Conservation (phyloP, 75 land plant species). For the Sequoiadendron giganteum region DNA sequence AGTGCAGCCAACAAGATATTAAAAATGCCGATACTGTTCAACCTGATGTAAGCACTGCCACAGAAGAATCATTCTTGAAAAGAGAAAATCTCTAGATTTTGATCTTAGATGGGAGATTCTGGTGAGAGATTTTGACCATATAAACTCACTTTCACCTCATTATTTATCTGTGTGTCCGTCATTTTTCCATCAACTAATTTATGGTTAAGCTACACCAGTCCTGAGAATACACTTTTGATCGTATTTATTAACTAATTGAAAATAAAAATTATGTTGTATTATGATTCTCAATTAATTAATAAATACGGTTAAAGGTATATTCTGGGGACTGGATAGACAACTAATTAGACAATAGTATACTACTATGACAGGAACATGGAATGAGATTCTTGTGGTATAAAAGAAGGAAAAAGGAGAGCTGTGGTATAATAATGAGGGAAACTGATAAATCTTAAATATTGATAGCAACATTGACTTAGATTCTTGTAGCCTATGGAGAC, state of each 20-base stretch:
- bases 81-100: not conserved
- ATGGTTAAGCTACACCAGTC: too few species aligned
- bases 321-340: too few species aligned
- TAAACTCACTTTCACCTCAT: not conserved
- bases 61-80: not conserved
- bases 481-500: not conserved
- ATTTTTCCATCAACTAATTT: not conserved
- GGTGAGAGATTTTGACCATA: not conserved
- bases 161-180: not conserved
- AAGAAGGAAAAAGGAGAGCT: not conserved
- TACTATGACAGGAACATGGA: not conserved
- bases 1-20: not conserved
- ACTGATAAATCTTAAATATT: too few species aligned
- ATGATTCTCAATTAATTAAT: too few species aligned
- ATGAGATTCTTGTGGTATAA: not conserved
- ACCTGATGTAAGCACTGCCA: not conserved
- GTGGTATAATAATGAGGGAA: not conserved
- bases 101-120: not conserved
- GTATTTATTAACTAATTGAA: too few species aligned
- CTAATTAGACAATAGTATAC: too few species aligned
- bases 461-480: not conserved
- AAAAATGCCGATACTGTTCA: not conserved
- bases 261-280: too few species aligned
- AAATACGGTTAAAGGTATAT: too few species aligned
- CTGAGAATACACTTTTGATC: too few species aligned